Percentiles rank a stretch among this genome's conserved stretches.
These are phyloP conservation scores for Penicillium sp. DNA, from an alignment of 2,329 filamentous ascomycete genomes.

Conservation along the genomic window DNA sequence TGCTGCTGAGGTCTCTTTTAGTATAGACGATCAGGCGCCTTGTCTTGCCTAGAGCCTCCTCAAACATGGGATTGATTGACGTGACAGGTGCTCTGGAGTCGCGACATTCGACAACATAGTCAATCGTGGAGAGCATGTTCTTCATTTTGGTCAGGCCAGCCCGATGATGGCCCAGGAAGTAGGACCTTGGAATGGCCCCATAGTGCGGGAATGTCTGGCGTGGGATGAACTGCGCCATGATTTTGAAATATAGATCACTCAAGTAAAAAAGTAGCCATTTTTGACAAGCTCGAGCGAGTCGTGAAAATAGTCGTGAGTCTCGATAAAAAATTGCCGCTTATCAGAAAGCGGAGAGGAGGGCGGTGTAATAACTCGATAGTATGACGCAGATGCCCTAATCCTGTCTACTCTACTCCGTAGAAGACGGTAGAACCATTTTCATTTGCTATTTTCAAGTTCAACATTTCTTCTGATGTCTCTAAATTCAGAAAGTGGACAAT, in stretches of 20 bases:
- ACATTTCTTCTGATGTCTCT: too few species aligned
- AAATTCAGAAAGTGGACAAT: too few species aligned
- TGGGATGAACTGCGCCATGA: slow-evolving; percentile 58
- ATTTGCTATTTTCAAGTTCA: not conserved
- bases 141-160: slow-evolving; percentile 79
- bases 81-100: slow-evolving; percentile 88
- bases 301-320: not conserved
- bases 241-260: not conserved
- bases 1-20: slow-evolving; percentile 69
- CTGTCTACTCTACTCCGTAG: not conserved
- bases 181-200: slow-evolving; percentile 73
- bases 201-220: slow-evolving; percentile 68
- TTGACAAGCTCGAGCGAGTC: slow-evolving; percentile 1
- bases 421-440: not conserved
- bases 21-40: slow-evolving; percentile 84
- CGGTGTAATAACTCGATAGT: not conserved
- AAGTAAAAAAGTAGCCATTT: slow-evolving; percentile 7
- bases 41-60: slow-evolving; percentile 66
- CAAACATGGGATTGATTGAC: slow-evolving; percentile 84
- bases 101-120: slow-evolving; percentile 88
- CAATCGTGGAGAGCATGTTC: slow-evolving; percentile 69
- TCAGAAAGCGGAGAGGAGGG: not conserved
- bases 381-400: not conserved
- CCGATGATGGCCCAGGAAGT: slow-evolving; percentile 90
- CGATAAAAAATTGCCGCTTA: slow-evolving; percentile 1